A percentile compares a stretch with the other conserved stretches of the same genome.
Conservation (phyloP, 345 rosid species). For the Orychophragmus violaceus region DNA sequence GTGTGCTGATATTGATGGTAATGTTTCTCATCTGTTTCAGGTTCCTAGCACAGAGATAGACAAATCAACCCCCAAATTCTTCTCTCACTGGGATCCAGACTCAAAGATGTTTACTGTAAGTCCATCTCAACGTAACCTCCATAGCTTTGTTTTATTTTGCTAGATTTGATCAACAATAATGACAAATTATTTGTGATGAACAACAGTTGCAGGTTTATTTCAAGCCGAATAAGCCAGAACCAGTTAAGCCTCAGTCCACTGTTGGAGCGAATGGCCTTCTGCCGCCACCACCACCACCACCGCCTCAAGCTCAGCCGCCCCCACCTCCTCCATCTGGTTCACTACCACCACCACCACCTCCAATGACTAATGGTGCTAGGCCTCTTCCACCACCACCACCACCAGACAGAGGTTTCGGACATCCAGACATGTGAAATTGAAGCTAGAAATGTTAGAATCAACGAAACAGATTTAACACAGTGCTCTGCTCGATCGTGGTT, state of each 20-base stretch:
- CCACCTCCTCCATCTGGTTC: constrained; percentile 66
- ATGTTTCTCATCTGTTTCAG: constrained; percentile 31
- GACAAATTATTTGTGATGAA: background rate
- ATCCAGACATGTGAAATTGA: constrained; percentile 28
- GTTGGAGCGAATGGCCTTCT: constrained; percentile 53
- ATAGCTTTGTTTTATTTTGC: background rate
- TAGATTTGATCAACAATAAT: background rate
- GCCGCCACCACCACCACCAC: constrained; percentile 64
- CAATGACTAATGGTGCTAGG: constrained; percentile 65
- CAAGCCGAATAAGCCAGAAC: constrained; percentile 71
- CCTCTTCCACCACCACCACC: constrained; percentile 73
- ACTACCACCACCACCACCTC: constrained; percentile 72
- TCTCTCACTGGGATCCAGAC: constrained; percentile 98
- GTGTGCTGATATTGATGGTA: background rate
- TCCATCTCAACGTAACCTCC: background rate
- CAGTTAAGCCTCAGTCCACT: constrained; percentile 55
- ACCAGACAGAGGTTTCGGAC: constrained; percentile 58
- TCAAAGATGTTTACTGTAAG: constrained; percentile 96
- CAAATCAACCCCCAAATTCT: constrained; percentile 92
- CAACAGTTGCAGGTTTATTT: constrained; percentile 88
- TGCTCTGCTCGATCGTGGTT: background rate
- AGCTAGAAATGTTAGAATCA: background rate
- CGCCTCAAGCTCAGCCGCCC: constrained; percentile 57
- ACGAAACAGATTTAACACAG: background rate
- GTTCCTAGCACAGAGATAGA: constrained; percentile 98